Conservation (phyloP, 139 green algal species). For the Desmodesmus armatus region DNA sequence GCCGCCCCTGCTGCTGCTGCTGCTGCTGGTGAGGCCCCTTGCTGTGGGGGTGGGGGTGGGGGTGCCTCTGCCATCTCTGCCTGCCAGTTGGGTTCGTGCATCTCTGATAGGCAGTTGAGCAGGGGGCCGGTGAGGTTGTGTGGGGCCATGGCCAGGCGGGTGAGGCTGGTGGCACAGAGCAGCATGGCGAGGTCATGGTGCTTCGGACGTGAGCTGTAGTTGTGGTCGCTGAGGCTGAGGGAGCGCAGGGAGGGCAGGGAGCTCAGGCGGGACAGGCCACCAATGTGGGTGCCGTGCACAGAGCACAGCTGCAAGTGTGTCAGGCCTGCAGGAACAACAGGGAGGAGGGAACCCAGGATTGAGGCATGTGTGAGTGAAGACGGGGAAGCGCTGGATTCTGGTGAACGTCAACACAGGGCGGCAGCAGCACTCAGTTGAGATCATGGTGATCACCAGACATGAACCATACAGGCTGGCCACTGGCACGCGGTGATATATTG, state of each 20-base stretch:
- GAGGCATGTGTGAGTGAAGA: background rate
- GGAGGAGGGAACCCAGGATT: background rate
- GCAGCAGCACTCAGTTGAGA: background rate
- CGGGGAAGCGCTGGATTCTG: background rate
- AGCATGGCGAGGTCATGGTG: background rate
- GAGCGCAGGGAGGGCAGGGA: background rate
- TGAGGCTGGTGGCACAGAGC: background rate
- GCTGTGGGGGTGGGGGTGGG: background rate
- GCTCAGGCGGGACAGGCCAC: background rate
- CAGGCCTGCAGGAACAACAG: background rate
- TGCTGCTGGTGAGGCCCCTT: too few relatives aligned
- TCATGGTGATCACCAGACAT: background rate
- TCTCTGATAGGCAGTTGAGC: background rate
- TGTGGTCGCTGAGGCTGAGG: background rate
- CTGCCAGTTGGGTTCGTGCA: conserved; percentile 9
- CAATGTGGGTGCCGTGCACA: conserved; percentile 22
- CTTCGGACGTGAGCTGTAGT: background rate
- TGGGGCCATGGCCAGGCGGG: background rate
- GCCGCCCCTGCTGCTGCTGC: background rate
- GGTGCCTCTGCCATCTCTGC: background rate
- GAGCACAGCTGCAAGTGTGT: conserved; percentile 15
- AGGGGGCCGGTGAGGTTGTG: background rate
- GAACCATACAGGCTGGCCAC: background rate
- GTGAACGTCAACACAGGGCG: too few relatives aligned
- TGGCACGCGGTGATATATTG: background rate